Conservation (phyloP, 768 basidiomycete species). For the Pleurotus citrinopileatus region DNA sequence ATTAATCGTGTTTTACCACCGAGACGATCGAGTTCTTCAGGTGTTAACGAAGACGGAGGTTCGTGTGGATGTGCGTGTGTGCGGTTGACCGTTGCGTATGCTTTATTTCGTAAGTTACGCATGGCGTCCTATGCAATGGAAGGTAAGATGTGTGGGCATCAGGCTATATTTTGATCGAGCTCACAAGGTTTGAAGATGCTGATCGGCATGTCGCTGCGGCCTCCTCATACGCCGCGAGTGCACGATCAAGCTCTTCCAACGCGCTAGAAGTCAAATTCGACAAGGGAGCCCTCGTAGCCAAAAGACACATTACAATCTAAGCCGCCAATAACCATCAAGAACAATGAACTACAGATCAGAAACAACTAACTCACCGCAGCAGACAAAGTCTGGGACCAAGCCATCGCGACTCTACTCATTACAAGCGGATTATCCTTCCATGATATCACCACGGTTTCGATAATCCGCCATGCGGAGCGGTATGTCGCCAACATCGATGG, state of each 20-base stretch:
- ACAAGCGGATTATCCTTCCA: slow-evolving; percentile 39
- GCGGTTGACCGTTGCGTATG: slow-evolving; percentile 36
- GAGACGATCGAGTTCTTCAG: slow-evolving; percentile 51
- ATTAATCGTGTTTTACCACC: slow-evolving; percentile 52
- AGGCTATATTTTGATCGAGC: slow-evolving; percentile 14
- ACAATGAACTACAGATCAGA: no score
- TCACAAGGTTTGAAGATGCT: slow-evolving; percentile 43
- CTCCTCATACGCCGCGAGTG: slow-evolving; percentile 43
- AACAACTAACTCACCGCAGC: slow-evolving; percentile 56
- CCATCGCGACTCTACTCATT: slow-evolving; percentile 41
- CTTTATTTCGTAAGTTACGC: slow-evolving; percentile 38
- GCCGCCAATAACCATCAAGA: no score
- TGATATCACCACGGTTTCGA: slow-evolving; percentile 43
- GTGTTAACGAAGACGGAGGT: slow-evolving; percentile 23
- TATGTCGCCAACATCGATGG: slow-evolving; percentile 73
- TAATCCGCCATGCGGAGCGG: slow-evolving; percentile 67
- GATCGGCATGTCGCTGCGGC: slow-evolving; percentile 42
- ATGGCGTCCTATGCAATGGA: slow-evolving; percentile 33
- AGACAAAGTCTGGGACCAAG: slow-evolving; percentile 69
- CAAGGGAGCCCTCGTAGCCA: slow-evolving; percentile 46
- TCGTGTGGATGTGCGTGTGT: slow-evolving; percentile 20
- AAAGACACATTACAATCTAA: slow-evolving; percentile 59
- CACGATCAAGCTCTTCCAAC: slow-evolving; percentile 43
- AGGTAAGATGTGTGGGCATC: neutral
- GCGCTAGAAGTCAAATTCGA: slow-evolving; percentile 47